Base-by-base conservation (phyloP, 1,284 basidiomycete genomes). In the Xerocomus minutiporus region DNA sequence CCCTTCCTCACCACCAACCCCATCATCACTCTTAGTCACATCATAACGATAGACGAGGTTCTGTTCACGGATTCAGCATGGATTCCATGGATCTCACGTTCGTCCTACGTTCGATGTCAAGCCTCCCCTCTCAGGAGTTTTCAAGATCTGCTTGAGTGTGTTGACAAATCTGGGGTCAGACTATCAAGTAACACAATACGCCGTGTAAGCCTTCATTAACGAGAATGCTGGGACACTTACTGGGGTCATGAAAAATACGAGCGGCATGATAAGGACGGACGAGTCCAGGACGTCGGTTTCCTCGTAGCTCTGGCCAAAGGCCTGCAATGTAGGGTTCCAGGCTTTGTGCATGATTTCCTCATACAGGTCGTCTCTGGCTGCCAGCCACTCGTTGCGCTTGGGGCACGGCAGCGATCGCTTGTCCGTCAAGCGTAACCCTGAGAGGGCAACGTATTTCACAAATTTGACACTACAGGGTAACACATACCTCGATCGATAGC, bases 1-100 rank as follows among this genome's bases (percentile, higher is more conserved):
- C 8, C 93, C 93, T 70, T 94, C 93, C 59, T 93, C 91, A 1
- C 94, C 93, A 5, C 93, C 93, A 17, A 96, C 91, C 7, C 93
- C 94, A 64, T 96, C 94, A 54, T 91, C 85, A 0, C 89, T 82
- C 66, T 88, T 87, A 29, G 67, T 72, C 11, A 89, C 85, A 64
- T 96, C 91, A 64, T 92, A 93, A 2, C 89, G 82, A 61, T 84
- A 91, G 5, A 91, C 87, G 8, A 68, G 63, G 45, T 62, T 61
- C 61, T 64, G 48, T 50, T 8, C 28, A 36, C 15, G 12, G 5
- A 12, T 36, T 50, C 20, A 61, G 38, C 29, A 34, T 51, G 25
- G 1, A 48, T 15, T 13, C 20, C 13, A 25, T 29, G 41, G 29
- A 48, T 3, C 9, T 26, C 34, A 5, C 20, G 46, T 8, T n/a